These are phyloP conservation scores for Malus hybrid DNA, from an alignment of 331 rosid genomes.

Conservation along the genomic window DNA sequence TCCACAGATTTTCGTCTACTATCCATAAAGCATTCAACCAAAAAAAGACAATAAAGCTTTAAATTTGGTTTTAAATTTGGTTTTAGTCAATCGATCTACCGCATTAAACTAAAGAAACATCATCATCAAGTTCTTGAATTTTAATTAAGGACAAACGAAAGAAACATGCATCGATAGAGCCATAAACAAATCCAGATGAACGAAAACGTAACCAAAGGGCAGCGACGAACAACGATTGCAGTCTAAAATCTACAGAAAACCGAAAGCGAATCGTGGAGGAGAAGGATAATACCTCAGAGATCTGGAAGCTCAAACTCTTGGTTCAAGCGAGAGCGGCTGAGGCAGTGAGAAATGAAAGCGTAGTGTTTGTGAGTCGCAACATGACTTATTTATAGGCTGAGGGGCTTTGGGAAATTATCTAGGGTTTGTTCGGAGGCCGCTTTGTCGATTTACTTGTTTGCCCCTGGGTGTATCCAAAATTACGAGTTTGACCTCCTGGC, in stretches of 20 bases:
- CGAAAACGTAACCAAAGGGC: neutral
- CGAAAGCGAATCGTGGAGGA: neutral
- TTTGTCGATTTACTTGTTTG: neutral
- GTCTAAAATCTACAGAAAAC: neutral
- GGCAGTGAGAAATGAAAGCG: neutral
- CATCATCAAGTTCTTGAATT: neutral
- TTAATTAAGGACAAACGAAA: neutral
- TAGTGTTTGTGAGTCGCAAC: neutral
- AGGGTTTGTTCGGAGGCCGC: conserved; percentile 1
- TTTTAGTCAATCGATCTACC: neutral
- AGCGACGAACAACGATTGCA: too few species aligned
- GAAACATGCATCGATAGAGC: neutral
- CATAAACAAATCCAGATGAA: neutral
- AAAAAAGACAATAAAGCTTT: neutral
- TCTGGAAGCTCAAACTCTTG: neutral
- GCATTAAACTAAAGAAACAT: neutral
- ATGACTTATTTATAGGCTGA: conserved; percentile 2
- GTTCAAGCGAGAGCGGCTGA: neutral
- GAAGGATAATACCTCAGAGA: neutral
- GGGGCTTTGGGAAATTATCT: neutral
- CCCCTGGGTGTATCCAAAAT: neutral
- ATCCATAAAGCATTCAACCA: neutral
- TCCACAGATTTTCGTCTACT: neutral
- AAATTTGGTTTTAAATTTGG: neutral
- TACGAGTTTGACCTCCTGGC: neutral